Base-by-base conservation (phyloP, 2,329 filamentous ascomycete genomes). In the Exserohilum rostratum region DNA sequence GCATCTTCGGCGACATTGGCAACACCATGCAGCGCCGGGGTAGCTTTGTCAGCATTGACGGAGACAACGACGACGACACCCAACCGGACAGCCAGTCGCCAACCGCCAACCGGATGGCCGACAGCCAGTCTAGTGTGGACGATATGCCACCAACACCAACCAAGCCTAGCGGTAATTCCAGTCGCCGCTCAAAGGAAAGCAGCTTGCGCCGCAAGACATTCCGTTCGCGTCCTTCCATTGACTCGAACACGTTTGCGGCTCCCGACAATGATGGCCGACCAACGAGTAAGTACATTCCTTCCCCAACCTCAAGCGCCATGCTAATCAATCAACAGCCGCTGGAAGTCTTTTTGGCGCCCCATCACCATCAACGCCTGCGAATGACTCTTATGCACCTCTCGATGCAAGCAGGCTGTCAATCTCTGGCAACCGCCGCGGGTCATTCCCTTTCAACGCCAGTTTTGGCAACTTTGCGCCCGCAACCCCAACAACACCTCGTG, bases 111-210 rank as follows among this genome's bases (percentile, higher is more conserved):
- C 76, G 79, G 22, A 73, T 74, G 52, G 71, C 78, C 29, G 85
- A 87, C 53, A 83, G 80, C 61, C 85, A 87, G 64, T 70, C 78
- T 5, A 81, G 82, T 48, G 80, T 77, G 15, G 90, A 93, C 34
- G 92, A 96, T 45, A 80, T 93, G 53, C 93, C 93, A n/a, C 93
- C 93, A 1, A 99, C 95, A 1, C 95, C 95, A 0, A 98, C 95
- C 0, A 98, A 96, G 75, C 86, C 86, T 62, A 75, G 73, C 33
- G 66, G 78, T 75, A 65, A 83, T 22, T 68, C 67, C n/a, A 69
- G 71, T 48, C 72, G 78, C 48, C 76, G 76, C 38, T 80, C 78
- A 20, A 81, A 80, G 67, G 78, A 80, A 55, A 82, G 79, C 71
- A 82, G 80, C 64, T 59, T 82, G 56, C 73, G 80, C 50, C 81